phyloP scores from a whole-genome alignment of 768 basidiomycete genomes.

The Tylopilus rubrobrunneus region DNA sequence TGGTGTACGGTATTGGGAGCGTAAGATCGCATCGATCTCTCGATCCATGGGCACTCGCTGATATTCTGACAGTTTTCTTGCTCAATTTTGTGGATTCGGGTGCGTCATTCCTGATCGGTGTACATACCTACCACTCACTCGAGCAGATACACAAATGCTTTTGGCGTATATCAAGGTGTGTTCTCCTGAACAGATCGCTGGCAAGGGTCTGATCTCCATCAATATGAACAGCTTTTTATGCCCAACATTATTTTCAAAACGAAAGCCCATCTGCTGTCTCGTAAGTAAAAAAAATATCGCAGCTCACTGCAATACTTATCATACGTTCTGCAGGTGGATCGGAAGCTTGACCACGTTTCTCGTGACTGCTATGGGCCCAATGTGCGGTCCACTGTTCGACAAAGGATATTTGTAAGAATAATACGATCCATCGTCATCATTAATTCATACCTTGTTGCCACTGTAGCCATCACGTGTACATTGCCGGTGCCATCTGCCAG shows the following conservation, averaged over 20 bases:
- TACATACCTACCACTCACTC: neutral
- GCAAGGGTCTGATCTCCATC: neutral
- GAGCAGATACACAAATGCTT: slow-evolving; percentile 17
- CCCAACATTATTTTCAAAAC: slow-evolving; percentile 16
- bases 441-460: neutral
- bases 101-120: neutral
- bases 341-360: slow-evolving; percentile 21
- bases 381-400: slow-evolving; percentile 26
- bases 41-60: neutral
- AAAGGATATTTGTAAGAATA: slow-evolving; percentile 26
- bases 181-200: neutral
- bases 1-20: slow-evolving; percentile 27
- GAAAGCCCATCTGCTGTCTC: slow-evolving; percentile 25
- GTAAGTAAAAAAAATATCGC: slow-evolving; percentile 3
- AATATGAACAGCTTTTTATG: slow-evolving; percentile 19
- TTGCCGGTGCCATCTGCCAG: slow-evolving; percentile 25
- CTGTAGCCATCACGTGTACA: slow-evolving; percentile 14
- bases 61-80: slow-evolving; percentile 20
- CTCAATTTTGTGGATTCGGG: slow-evolving; percentile 27
- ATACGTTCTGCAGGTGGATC: slow-evolving; percentile 21
- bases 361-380: slow-evolving; percentile 15
- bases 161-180: slow-evolving; percentile 29
- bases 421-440: too few species aligned
- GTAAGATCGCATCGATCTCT: slow-evolving; percentile 8
- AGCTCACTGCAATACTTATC: neutral